A percentile compares a stretch with the other conserved stretches of the same genome.
Evolutionary conservation across 495 filamentous ascomycete species (phyloP).

Genomic region (Acidomyces sp.): DNA sequence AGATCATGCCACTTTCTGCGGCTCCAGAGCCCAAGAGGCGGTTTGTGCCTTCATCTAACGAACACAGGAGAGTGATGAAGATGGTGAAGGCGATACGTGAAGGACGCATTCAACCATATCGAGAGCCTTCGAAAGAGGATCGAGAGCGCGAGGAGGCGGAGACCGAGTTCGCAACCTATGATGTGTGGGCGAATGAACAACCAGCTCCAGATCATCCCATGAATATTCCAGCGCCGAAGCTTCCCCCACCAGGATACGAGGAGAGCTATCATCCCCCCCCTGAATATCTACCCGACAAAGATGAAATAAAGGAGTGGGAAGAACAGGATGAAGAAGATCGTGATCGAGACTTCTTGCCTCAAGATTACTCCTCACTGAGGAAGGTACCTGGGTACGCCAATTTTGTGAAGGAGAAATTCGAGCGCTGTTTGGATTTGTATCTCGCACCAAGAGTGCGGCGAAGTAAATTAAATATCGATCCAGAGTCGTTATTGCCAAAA

Average conservation of each 20-base stretch:
- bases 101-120: conserved; percentile 86
- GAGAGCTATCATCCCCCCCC: conserved; percentile 92
- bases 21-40: conserved; percentile 92
- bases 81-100: conserved; percentile 90
- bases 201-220: conserved; percentile 74
- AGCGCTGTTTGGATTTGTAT: conserved; percentile 89
- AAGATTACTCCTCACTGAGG: conserved; percentile 66
- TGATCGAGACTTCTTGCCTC: conserved; percentile 76
- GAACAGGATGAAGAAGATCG: conserved; percentile 78
- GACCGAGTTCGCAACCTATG: conserved; percentile 51
- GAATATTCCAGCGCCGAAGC: conserved; percentile 93
- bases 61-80: conserved; percentile 95
- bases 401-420: conserved; percentile 90
- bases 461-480: conserved; percentile 93
- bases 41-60: conserved; percentile 95
- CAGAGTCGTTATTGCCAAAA: conserved; percentile 83
- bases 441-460: conserved; percentile 82
- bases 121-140: conserved; percentile 55
- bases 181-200: conserved; percentile 88
- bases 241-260: conserved; percentile 86
- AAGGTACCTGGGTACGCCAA: conserved; percentile 86
- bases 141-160: conserved; percentile 44
- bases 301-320: conserved; percentile 82
- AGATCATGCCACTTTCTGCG: conserved; percentile 86
- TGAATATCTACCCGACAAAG: conserved; percentile 78